A percentile compares a stretch with the other conserved stretches of the same genome.
phyloP scores from a whole-genome alignment of 225 moss, liverwort and hornwort genomes.

The Neckera pumila region DNA sequence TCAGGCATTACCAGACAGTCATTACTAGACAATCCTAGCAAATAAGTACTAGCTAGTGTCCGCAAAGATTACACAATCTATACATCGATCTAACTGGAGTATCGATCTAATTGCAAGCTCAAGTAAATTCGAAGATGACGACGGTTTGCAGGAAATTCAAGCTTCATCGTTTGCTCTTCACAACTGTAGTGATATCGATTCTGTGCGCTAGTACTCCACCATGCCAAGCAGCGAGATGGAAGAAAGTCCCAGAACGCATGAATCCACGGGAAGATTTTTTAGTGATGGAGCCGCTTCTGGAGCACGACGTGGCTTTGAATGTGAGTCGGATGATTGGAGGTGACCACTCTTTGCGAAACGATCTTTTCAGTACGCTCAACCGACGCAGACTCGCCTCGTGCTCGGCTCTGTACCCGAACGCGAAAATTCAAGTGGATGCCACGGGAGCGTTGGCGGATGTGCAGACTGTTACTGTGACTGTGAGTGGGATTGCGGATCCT shows the following conservation, averaged over 20 bases:
- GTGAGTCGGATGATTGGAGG: conserved; percentile 4
- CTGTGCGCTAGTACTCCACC: neutral
- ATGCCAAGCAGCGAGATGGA: neutral
- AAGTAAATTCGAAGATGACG: neutral
- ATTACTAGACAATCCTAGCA: neutral
- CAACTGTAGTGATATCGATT: neutral
- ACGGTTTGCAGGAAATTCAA: neutral
- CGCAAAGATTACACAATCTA: neutral
- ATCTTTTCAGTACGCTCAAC: conserved; percentile 43
- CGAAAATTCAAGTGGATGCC: conserved; percentile 10
- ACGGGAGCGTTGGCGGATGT: conserved; percentile 23
- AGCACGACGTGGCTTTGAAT: neutral
- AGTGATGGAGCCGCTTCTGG: neutral
- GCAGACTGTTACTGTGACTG: conserved; percentile 42
- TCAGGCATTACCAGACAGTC: neutral
- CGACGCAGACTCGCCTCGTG: conserved; percentile 27
- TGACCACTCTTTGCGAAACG: conserved; percentile 12
- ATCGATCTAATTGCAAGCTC: neutral
- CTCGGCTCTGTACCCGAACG: neutral
- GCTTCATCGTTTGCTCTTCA: neutral
- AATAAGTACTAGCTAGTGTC: too few species aligned
- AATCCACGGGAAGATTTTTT: neutral
- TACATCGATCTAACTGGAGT: neutral
- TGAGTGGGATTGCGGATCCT: conserved; percentile 21
- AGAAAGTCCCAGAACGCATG: neutral